phyloP scores from a whole-genome alignment of 2,329 filamentous ascomycete genomes.

The Sarocladium brachiariae region DNA sequence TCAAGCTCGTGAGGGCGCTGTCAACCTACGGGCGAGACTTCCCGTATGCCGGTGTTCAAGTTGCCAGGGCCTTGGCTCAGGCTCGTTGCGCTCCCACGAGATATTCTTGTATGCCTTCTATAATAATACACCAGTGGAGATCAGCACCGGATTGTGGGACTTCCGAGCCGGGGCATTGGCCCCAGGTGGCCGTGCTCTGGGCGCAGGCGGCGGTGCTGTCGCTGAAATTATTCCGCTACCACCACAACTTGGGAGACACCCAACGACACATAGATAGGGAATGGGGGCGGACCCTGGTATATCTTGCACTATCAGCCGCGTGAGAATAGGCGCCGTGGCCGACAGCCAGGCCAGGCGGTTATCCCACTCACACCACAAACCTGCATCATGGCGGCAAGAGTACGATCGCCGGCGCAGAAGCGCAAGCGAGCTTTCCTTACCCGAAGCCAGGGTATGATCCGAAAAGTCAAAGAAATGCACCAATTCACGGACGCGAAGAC shows the following conservation, averaged over 20 bases:
- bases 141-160: neutral
- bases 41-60: neutral
- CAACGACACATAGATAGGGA: neutral
- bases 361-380: neutral
- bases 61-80: neutral
- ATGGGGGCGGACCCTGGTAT: neutral
- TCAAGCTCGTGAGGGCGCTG: neutral
- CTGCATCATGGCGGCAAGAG: neutral
- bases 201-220: neutral
- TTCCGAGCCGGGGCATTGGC: neutral
- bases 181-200: neutral
- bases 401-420: neutral
- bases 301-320: neutral
- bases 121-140: neutral
- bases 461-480: neutral
- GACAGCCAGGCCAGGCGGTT: neutral
- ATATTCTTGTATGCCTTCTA: neutral
- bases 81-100: neutral
- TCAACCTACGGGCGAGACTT: neutral
- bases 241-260: neutral
- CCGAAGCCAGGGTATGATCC: neutral
- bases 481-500: neutral
- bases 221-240: neutral
- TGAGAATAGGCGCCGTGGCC: neutral
- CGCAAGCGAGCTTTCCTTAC: neutral